Conservation (phyloP, 345 rosid species). For the Psidium guajava region DNA sequence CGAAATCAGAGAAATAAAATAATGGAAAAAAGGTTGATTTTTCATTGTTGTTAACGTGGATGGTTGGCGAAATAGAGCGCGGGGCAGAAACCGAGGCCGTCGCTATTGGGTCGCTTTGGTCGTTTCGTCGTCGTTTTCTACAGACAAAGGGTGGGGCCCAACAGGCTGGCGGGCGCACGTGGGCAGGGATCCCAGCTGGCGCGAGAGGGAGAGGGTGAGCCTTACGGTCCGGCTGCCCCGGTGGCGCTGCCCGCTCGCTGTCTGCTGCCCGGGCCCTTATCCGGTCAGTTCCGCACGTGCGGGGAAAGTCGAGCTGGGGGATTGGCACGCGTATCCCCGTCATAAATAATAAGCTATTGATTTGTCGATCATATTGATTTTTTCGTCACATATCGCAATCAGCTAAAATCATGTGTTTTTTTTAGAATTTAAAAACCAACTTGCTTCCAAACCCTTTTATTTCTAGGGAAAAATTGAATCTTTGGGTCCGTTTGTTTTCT, state of each 20-base stretch:
- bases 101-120: constrained; percentile 17
- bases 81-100: constrained; percentile 18
- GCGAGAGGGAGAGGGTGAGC: neutral
- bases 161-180: constrained; percentile 3
- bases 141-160: neutral
- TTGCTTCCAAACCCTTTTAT: no score
- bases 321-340: neutral
- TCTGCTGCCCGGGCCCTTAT: constrained; percentile 18
- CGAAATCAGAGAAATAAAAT: neutral
- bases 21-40: neutral
- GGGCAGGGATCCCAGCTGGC: neutral
- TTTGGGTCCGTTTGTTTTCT: no score
- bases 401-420: no score
- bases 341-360: no score
- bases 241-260: constrained; percentile 9
- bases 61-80: neutral
- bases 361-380: no score
- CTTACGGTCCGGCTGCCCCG: neutral
- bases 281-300: constrained; percentile 8
- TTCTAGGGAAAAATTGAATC: no score
- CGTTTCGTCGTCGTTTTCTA: constrained; percentile 16
- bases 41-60: neutral
- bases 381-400: no score
- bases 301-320: neutral
- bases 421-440: no score